Conservation (phyloP, 2,329 filamentous ascomycete genomes). For the Talaromyces sp. region DNA sequence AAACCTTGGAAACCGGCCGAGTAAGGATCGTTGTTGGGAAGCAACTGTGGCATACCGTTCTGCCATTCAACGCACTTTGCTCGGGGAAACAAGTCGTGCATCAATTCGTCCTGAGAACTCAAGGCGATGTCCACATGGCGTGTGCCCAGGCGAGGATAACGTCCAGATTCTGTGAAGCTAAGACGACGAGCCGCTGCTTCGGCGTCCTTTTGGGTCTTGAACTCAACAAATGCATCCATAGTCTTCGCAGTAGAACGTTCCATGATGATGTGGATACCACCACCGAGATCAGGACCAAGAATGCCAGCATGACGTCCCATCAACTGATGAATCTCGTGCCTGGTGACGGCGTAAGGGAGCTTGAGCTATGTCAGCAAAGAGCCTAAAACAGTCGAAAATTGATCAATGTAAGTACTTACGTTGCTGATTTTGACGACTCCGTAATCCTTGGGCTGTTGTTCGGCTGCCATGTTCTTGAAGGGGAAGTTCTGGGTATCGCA, state of each 20-base stretch:
- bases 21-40: constrained; percentile 40
- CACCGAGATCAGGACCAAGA: constrained; percentile 37
- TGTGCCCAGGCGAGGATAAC: constrained; percentile 45
- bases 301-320: constrained; percentile 44
- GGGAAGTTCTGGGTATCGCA: constrained; percentile 11
- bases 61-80: constrained; percentile 50
- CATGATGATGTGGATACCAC: constrained; percentile 56
- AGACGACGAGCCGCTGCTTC: constrained; percentile 35
- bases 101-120: constrained; percentile 48
- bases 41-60: constrained; percentile 32
- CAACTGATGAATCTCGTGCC: constrained; percentile 48
- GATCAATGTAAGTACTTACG: constrained; percentile 25
- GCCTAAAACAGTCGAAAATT: neutral
- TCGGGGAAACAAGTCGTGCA: constrained; percentile 50
- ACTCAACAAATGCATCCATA: constrained; percentile 53
- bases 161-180: constrained; percentile 32
- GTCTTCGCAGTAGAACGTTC: constrained; percentile 56
- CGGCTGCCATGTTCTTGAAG: constrained; percentile 1
- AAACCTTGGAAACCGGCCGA: constrained; percentile 52
- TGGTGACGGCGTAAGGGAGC: constrained; percentile 52
- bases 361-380: constrained; percentile 19
- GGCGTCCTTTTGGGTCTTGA: constrained; percentile 39
- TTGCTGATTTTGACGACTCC: constrained; percentile 38
- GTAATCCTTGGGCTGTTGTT: constrained; percentile 13
- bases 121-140: constrained; percentile 46